Percentiles rank a stretch among this genome's conserved stretches.
Evolutionary conservation across 2,329 filamentous ascomycete species (phyloP).

Genomic region (Taxawa tesnikishii): DNA sequence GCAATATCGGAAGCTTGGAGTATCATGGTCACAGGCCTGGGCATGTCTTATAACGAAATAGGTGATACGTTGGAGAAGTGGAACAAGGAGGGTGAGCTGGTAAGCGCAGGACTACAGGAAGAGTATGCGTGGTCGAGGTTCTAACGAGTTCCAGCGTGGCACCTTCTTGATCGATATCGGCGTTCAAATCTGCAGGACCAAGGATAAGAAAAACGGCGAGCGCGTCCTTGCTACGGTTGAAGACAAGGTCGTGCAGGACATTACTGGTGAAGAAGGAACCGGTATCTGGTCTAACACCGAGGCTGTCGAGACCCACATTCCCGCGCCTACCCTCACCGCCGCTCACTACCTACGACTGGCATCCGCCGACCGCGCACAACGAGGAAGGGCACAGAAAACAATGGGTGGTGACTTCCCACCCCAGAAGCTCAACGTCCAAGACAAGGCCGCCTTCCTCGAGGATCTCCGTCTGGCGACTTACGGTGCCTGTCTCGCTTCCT

Average conservation of each 20-base stretch:
- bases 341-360: conserved; percentile 53
- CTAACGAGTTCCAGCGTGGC: conserved; percentile 22
- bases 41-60: conserved; percentile 48
- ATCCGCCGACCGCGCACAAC: conserved; percentile 47
- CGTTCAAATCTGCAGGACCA: conserved; percentile 45
- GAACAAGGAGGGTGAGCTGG: conserved; percentile 46
- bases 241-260: conserved; percentile 61
- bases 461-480: conserved; percentile 50
- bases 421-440: conserved; percentile 18
- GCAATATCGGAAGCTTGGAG: conserved; percentile 53
- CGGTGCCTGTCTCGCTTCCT: conserved; percentile 47
- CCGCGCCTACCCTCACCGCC: conserved; percentile 50
- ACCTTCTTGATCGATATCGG: conserved; percentile 55
- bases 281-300: conserved; percentile 54
- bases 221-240: conserved; percentile 50
- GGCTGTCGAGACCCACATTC: conserved; percentile 48
- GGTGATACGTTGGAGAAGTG: conserved; percentile 47
- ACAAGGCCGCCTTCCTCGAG: conserved; percentile 37
- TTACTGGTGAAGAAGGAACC: conserved; percentile 54
- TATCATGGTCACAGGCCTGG: conserved; percentile 47
- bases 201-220: conserved; percentile 27
- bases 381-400: conserved; percentile 39
- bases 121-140: background rate
- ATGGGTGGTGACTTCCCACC: conserved; percentile 28
- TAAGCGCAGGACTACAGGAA: conserved; percentile 13